phyloP scores from a whole-genome alignment of 2,329 filamentous ascomycete genomes.

The Trematosphaeria pertusa region DNA sequence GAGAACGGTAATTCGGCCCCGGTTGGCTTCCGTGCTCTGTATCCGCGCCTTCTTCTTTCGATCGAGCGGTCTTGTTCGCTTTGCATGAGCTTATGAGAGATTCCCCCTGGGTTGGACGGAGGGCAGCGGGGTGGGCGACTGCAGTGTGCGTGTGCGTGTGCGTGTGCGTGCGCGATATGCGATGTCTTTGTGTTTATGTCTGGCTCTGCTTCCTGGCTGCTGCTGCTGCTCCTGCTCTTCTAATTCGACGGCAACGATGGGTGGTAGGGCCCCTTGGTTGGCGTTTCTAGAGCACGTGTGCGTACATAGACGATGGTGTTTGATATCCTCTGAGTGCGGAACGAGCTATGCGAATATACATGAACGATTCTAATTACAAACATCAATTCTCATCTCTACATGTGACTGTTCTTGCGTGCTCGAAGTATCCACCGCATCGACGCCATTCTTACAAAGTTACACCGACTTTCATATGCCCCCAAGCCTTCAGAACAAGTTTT shows the following conservation, averaged over 20 bases:
- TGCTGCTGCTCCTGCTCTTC: too few species aligned
- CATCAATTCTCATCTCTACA: neutral
- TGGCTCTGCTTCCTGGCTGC: too few species aligned
- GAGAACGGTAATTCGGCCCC: conserved; percentile 21
- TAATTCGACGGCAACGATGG: too few species aligned
- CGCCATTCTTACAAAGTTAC: neutral
- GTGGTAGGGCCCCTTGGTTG: neutral
- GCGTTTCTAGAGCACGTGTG: conserved; percentile 2
- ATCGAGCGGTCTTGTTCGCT: conserved; percentile 6
- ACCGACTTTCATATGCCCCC: neutral
- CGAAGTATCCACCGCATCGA: neutral
- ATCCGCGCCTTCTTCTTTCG: conserved; percentile 8
- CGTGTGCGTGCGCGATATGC: neutral
- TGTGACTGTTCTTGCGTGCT: neutral
- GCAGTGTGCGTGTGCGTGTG: conserved; percentile 1
- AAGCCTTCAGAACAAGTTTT: too few species aligned
- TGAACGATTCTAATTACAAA: neutral
- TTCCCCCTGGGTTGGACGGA: conserved; percentile 10
- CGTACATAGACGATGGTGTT: conserved; percentile 4
- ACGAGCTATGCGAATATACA: neutral
- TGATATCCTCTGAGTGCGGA: conserved; percentile 8
- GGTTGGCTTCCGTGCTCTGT: conserved; percentile 20
- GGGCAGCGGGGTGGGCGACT: neutral
- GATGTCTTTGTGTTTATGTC: neutral
- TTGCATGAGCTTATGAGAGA: conserved; percentile 15